phyloP scores from a whole-genome alignment of 331 rosid species.

The Pyrus hybrid region DNA sequence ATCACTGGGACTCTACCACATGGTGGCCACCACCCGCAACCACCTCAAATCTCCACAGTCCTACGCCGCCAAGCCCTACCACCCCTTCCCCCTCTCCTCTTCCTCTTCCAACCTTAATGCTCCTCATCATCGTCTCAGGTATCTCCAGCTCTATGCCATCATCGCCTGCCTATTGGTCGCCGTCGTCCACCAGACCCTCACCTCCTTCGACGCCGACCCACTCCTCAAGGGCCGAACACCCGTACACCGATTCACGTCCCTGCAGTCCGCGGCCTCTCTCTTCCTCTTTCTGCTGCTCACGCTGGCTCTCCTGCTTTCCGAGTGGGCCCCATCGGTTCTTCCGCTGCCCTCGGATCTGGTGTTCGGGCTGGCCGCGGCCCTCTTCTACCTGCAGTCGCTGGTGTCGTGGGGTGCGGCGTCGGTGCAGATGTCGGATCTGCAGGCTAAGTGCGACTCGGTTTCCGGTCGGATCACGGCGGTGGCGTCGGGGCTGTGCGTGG shows the following conservation, averaged over 20 bases:
- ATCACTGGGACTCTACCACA: conserved; percentile 60
- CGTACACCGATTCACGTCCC: conserved; percentile 66
- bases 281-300: conserved; percentile 65
- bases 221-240: conserved; percentile 78
- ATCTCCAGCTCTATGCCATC: conserved; percentile 46
- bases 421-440: conserved; percentile 62
- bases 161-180: conserved; percentile 41
- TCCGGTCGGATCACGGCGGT: conserved; percentile 43
- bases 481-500: conserved; percentile 35
- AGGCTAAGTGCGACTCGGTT: conserved; percentile 68
- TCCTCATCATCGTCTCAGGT: conserved; percentile 33
- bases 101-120: not conserved
- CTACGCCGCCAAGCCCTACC: conserved; percentile 73
- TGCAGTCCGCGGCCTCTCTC: conserved; percentile 60
- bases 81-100: conserved; percentile 41
- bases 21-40: conserved; percentile 36
- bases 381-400: conserved; percentile 58
- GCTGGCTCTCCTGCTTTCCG: conserved; percentile 53
- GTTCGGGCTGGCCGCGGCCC: conserved; percentile 51
- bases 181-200: conserved; percentile 40
- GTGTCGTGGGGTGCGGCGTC: conserved; percentile 43
- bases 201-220: conserved; percentile 59
- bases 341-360: conserved; percentile 55
- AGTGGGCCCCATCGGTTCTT: conserved; percentile 34
- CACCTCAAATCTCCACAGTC: conserved; percentile 59